Evolutionary conservation across 2,329 filamentous ascomycete genomes (phyloP).

Genomic region (Phyllosticta capitalensis): DNA sequence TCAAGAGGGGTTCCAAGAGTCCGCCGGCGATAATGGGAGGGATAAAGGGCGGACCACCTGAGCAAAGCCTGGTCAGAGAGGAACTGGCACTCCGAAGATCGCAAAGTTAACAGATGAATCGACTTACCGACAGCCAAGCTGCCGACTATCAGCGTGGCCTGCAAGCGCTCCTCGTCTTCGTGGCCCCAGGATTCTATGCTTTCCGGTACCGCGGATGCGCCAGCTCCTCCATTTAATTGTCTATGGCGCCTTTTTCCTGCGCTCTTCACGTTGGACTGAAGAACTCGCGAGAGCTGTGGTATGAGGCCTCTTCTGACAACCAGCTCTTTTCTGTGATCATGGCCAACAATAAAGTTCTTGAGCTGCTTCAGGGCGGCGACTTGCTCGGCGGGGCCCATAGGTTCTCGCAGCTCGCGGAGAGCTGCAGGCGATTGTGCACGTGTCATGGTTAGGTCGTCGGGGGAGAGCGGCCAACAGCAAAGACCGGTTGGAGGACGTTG

Average conservation of each 20-base stretch:
- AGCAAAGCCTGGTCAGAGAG: conserved; percentile 1
- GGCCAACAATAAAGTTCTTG: conserved; percentile 85
- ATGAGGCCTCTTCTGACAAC: conserved; percentile 65
- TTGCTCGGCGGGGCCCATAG: conserved; percentile 29
- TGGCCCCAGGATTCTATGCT: conserved; percentile 39
- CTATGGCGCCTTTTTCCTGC: conserved; percentile 34
- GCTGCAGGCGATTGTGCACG: conserved; percentile 26
- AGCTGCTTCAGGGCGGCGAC: conserved; percentile 56
- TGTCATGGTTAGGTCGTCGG: conserved; percentile 19
- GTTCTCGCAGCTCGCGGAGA: conserved; percentile 29
- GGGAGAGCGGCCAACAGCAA: not conserved
- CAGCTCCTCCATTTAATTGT: conserved; percentile 19
- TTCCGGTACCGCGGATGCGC: conserved; percentile 11
- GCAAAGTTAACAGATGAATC: not conserved
- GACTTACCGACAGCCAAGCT: conserved; percentile 72
- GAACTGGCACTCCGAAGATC: not conserved
- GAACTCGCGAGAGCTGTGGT: conserved; percentile 47
- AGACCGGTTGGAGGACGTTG: not conserved
- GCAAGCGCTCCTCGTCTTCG: conserved; percentile 60
- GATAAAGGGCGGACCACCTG: conserved; percentile 73
- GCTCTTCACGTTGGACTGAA: conserved; percentile 36
- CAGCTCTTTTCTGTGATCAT: conserved; percentile 74
- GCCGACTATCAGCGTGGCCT: conserved; percentile 75
- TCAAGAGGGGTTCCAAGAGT: conserved; percentile 60
- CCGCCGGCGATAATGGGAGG: conserved; percentile 60